Conservation (phyloP, 768 basidiomycete genomes). For the Ramaria sp. region DNA sequence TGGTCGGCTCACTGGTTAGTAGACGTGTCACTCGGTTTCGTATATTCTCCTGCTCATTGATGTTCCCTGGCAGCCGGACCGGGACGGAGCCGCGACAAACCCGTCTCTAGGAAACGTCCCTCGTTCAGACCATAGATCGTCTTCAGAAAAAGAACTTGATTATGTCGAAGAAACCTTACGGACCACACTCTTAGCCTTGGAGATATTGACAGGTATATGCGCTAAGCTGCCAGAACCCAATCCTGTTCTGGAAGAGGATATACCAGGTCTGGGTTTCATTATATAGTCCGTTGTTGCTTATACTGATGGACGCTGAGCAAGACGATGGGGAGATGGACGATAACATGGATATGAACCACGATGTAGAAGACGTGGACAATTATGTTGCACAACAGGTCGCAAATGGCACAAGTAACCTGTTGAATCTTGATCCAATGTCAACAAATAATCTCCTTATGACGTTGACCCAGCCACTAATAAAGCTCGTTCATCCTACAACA, state of each 20-base stretch:
- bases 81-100: constrained; percentile 42
- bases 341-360: constrained; percentile 33
- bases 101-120: constrained; percentile 54
- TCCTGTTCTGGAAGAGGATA: constrained; percentile 22
- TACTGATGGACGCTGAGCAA: constrained; percentile 13
- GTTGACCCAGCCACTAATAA: constrained; percentile 57
- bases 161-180: constrained; percentile 58
- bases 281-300: constrained; percentile 12
- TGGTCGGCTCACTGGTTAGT: constrained; percentile 32
- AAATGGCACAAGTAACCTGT: constrained; percentile 15
- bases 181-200: constrained; percentile 73
- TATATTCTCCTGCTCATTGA: background rate
- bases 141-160: constrained; percentile 60
- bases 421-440: background rate
- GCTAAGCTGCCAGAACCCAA: constrained; percentile 78
- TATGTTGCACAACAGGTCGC: constrained; percentile 18
- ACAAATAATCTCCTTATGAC: constrained; percentile 33
- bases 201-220: constrained; percentile 81
- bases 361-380: constrained; percentile 24
- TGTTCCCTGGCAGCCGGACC: constrained; percentile 18
- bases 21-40: background rate
- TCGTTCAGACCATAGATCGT: constrained; percentile 66
- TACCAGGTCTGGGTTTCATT: constrained; percentile 31
- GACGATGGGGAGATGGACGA: constrained; percentile 25
- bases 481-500: constrained; percentile 60